phyloP scores from a whole-genome alignment of 352 stramenopile species.

The Phytophthora constricta region DNA sequence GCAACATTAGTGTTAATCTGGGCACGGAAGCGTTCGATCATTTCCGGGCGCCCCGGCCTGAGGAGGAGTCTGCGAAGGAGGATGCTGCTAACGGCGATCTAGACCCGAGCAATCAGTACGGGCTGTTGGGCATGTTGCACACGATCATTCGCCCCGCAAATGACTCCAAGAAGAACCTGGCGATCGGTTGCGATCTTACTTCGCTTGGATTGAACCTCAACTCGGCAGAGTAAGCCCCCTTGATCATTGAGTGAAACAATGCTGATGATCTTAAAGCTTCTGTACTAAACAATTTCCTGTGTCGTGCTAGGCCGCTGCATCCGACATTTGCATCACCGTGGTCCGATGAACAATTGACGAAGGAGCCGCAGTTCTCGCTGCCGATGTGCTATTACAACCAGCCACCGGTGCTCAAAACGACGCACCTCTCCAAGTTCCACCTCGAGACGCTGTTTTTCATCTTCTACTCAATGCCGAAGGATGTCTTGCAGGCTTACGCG shows the following conservation, averaged over 20 bases:
- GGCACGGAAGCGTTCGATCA: conserved; percentile 67
- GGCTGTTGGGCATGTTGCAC: conserved; percentile 83
- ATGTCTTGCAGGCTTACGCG: conserved; percentile 94
- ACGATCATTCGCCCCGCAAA: conserved; percentile 74
- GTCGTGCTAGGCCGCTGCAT: conserved; percentile 62
- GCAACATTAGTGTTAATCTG: conserved; percentile 51
- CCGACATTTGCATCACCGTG: conserved; percentile 86
- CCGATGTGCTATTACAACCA: conserved; percentile 92
- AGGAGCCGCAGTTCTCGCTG: conserved; percentile 86
- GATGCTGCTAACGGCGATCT: conserved; percentile 50
- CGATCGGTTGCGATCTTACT: conserved; percentile 83
- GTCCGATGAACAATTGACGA: conserved; percentile 72
- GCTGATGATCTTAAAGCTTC: neutral
- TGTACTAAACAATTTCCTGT: conserved; percentile 1
- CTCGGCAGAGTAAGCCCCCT: conserved; percentile 70
- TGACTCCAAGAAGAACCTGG: conserved; percentile 76
- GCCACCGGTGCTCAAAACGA: conserved; percentile 97
- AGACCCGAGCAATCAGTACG: conserved; percentile 79
- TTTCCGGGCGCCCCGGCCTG: conserved; percentile 47
- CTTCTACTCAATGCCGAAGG: conserved; percentile 99
- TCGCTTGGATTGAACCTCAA: conserved; percentile 88
- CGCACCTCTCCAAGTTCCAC: conserved; percentile 98
- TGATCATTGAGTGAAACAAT: too few species aligned
- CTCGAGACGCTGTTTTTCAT: conserved; percentile 99
- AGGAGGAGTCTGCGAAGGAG: conserved; percentile 25